Conservation (phyloP, 805 yeast genomes). For the Metschnikowia matae region DNA sequence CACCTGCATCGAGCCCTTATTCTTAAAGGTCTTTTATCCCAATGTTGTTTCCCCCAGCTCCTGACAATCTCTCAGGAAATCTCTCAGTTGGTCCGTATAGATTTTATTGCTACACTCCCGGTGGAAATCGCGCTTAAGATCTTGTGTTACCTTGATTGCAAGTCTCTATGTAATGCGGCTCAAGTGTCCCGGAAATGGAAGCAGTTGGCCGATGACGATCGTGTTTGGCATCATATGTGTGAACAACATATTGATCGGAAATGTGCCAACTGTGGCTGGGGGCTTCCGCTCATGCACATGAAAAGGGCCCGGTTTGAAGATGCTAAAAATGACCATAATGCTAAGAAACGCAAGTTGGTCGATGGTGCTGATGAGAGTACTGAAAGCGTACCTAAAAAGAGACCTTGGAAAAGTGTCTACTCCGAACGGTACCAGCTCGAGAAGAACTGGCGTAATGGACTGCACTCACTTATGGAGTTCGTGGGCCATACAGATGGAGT, state of each 20-base stretch:
- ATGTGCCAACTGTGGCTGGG: constrained; percentile 99
- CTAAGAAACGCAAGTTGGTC: not conserved
- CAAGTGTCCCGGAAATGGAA: constrained; percentile 90
- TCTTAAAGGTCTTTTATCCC: constrained; percentile 76
- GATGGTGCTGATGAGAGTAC: not conserved
- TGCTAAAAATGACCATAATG: not conserved
- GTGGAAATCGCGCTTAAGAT: constrained; percentile 81
- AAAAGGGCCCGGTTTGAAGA: constrained; percentile 45
- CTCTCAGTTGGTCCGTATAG: constrained; percentile 75
- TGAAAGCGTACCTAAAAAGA: constrained; percentile 19
- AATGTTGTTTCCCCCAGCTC: constrained; percentile 93
- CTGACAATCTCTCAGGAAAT: constrained; percentile 83
- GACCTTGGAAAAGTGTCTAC: constrained; percentile 96
- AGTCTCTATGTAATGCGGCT: constrained; percentile 89
- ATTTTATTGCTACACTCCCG: constrained; percentile 82
- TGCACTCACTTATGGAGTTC: constrained; percentile 58
- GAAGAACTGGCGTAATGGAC: constrained; percentile 90
- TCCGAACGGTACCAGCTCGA: constrained; percentile 88
- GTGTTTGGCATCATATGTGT: constrained; percentile 98
- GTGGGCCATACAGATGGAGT: constrained; percentile 85
- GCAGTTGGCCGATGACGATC: constrained; percentile 86
- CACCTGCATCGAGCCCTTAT: constrained; percentile 65
- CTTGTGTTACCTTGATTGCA: constrained; percentile 85
- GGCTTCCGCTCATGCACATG: constrained; percentile 90
- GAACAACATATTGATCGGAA: constrained; percentile 97